Evolutionary conservation across 192 early-diverging fungal species (phyloP).

Genomic region (Coemansia sp.): DNA sequence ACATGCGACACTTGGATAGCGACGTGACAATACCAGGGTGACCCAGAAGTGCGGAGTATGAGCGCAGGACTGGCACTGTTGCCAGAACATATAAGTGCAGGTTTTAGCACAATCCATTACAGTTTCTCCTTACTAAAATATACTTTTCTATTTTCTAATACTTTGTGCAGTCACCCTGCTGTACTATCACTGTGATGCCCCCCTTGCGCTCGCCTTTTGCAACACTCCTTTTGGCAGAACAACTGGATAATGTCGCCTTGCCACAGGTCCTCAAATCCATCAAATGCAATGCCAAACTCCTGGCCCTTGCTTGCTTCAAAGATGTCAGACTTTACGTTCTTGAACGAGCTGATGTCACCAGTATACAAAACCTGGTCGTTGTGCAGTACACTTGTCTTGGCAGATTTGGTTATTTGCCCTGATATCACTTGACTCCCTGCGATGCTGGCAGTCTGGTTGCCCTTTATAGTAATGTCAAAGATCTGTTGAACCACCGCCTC

Average conservation of each 20-base stretch:
- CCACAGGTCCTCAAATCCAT: constrained; percentile 73
- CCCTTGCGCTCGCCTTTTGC: too few relatives aligned
- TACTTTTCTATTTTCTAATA: too few relatives aligned
- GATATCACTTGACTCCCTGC: constrained; percentile 84
- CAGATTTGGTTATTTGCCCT: constrained; percentile 65
- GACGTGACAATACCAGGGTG: too few relatives aligned
- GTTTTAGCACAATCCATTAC: too few relatives aligned
- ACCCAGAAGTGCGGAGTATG: too few relatives aligned
- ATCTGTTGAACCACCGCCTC: constrained; percentile 83
- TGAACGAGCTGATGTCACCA: constrained; percentile 60
- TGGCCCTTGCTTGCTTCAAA: constrained; percentile 87
- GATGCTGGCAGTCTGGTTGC: constrained; percentile 61
- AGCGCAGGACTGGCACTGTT: too few relatives aligned
- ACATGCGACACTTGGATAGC: too few relatives aligned
- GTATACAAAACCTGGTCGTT: constrained; percentile 63
- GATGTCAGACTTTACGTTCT: constrained; percentile 89
- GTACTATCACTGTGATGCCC: too few relatives aligned
- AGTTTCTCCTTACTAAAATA: too few relatives aligned
- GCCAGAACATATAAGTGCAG: too few relatives aligned
- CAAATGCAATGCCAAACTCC: constrained; percentile 93
- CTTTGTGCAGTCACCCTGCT: too few relatives aligned
- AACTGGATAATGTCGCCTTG: constrained; percentile 83
- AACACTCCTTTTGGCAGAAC: constrained; percentile 57
- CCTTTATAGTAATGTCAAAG: constrained; percentile 83
- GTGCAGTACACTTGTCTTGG: constrained; percentile 67